Conservation (phyloP, 1,284 basidiomycete genomes). For the Ganoderma meredithae region DNA sequence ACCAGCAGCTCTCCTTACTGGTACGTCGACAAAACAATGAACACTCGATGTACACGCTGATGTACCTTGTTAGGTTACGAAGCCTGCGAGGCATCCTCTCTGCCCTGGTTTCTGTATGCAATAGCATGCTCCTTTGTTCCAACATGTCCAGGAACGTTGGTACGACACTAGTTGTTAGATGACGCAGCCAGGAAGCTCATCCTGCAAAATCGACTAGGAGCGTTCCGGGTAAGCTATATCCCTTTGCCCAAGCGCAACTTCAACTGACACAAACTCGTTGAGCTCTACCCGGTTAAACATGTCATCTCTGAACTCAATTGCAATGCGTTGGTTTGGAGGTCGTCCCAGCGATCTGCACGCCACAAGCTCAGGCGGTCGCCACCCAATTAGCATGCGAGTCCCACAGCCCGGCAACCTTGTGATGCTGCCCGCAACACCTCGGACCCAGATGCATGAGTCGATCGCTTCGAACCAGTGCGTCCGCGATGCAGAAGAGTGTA, state of each 20-base stretch:
- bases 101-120: not conserved
- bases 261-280: not conserved
- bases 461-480: not conserved
- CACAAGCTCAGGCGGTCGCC: too few species aligned
- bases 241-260: not conserved
- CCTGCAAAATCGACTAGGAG: not conserved
- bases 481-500: not conserved
- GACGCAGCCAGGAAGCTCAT: not conserved
- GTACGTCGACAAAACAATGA: too few species aligned
- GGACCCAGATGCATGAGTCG: too few species aligned
- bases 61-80: not conserved
- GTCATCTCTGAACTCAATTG: not conserved
- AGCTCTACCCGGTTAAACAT: not conserved
- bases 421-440: too few species aligned
- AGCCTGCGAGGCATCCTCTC: not conserved
- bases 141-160: not conserved
- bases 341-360: not conserved
- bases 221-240: not conserved
- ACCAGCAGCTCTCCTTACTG: too few species aligned
- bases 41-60: not conserved
- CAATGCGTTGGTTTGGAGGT: not conserved
- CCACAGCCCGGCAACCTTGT: too few species aligned
- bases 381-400: too few species aligned
- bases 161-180: not conserved
- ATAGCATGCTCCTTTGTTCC: too few species aligned